Percentiles rank a stretch among this genome's conserved stretches.
phyloP scores from a whole-genome alignment of 768 basidiomycete genomes.

The Tylopilus sp. region DNA sequence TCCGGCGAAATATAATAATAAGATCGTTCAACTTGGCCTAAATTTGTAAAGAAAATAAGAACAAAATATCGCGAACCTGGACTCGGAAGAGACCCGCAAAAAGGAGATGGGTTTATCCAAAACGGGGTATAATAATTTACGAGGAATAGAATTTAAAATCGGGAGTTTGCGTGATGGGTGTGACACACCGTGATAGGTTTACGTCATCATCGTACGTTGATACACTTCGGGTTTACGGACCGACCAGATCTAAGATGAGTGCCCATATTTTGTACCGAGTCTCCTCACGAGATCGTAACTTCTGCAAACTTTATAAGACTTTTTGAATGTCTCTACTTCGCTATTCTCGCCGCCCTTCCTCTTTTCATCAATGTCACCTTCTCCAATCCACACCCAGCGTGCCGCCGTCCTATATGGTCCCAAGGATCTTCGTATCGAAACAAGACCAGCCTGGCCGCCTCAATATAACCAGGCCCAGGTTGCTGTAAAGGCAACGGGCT shows the following conservation, averaged over 20 bases:
- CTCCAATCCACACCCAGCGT: constrained; percentile 51
- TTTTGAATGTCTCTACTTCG: constrained; percentile 23
- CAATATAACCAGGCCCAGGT: constrained; percentile 74
- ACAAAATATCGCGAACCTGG: constrained; percentile 10
- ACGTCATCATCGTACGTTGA: constrained; percentile 28
- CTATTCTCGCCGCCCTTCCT: constrained; percentile 21
- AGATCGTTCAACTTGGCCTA: not conserved
- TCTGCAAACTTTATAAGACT: constrained; percentile 34
- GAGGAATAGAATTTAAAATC: constrained; percentile 19
- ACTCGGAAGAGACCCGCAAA: constrained; percentile 9
- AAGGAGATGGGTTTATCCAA: constrained; percentile 14
- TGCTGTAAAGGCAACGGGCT: constrained; percentile 75
- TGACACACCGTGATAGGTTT: constrained; percentile 24
- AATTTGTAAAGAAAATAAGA: constrained; percentile 5
- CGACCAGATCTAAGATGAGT: constrained; percentile 24
- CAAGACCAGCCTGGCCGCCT: constrained; percentile 71
- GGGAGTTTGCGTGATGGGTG: constrained; percentile 22
- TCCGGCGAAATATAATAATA: constrained; percentile 18
- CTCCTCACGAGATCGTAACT: constrained; percentile 35
- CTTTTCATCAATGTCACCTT: constrained; percentile 40
- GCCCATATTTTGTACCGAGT: constrained; percentile 25
- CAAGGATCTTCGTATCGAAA: constrained; percentile 77
- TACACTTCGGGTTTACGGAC: constrained; percentile 31
- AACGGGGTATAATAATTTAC: constrained; percentile 21
- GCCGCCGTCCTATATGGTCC: constrained; percentile 84